Percentiles rank a stretch among this genome's conserved stretches.
Conservation (phyloP, 2,329 filamentous ascomycete genomes). For the Fusarium transvaalense region DNA sequence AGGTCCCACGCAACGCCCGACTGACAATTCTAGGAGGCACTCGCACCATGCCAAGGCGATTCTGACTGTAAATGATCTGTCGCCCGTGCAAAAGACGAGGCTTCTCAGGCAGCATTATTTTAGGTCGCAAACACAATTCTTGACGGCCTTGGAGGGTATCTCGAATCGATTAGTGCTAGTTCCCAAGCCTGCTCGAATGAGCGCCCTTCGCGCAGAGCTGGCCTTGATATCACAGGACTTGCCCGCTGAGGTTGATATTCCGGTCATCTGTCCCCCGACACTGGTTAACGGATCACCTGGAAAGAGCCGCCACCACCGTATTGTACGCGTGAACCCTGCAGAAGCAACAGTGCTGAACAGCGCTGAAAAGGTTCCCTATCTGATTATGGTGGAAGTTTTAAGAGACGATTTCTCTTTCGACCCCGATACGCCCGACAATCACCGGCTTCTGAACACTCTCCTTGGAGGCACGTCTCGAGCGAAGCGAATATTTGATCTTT, state of each 20-base stretch:
- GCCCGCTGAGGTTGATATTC: slow-evolving; percentile 86
- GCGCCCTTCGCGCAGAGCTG: slow-evolving; percentile 83
- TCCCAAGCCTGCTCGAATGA: slow-evolving; percentile 83
- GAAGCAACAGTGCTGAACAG: slow-evolving; percentile 89
- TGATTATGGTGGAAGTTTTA: slow-evolving; percentile 86
- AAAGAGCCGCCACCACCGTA: slow-evolving; percentile 82
- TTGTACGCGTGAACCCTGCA: slow-evolving; percentile 84
- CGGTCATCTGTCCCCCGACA: slow-evolving; percentile 82
- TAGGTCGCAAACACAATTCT: slow-evolving; percentile 81
- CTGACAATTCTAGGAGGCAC: slow-evolving; percentile 69
- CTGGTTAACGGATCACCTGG: slow-evolving; percentile 79
- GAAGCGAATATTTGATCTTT: slow-evolving; percentile 75
- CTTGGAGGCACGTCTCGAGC: slow-evolving; percentile 68
- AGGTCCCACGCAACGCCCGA: slow-evolving; percentile 59
- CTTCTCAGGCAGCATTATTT: slow-evolving; percentile 86
- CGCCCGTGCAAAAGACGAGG: slow-evolving; percentile 75
- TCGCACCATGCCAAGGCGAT: slow-evolving; percentile 71
- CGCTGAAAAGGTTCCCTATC: slow-evolving; percentile 85
- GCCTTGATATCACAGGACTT: slow-evolving; percentile 84
- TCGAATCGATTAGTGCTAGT: slow-evolving; percentile 87
- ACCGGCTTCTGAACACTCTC: slow-evolving; percentile 71
- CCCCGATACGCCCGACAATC: slow-evolving; percentile 78
- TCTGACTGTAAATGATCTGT: slow-evolving; percentile 71
- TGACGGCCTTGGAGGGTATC: slow-evolving; percentile 84
- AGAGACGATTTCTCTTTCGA: slow-evolving; percentile 87